Percentiles rank a stretch among this genome's conserved stretches.
These are phyloP conservation scores for Colletotrichum acutatum DNA, from an alignment of 2,329 filamentous ascomycete genomes.

Conservation along the genomic window DNA sequence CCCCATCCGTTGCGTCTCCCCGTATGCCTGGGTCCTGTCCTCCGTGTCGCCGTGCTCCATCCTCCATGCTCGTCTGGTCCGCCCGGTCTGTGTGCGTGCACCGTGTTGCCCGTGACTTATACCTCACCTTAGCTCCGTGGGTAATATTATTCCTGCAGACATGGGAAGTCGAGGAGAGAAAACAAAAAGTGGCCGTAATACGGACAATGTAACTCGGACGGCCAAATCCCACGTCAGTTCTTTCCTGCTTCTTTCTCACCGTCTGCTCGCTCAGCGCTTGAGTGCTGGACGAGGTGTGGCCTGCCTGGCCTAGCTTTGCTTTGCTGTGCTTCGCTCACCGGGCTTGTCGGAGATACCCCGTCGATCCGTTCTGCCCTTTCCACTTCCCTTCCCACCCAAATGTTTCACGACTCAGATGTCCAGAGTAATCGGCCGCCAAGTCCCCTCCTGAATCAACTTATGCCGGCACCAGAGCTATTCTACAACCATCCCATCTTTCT, in stretches of 20 bases:
- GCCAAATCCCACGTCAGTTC: neutral
- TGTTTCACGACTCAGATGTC: constrained; percentile 30
- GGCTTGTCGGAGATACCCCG: constrained; percentile 30
- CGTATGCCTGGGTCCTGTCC: constrained; percentile 22
- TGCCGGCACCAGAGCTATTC: constrained; percentile 11
- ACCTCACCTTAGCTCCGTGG: neutral
- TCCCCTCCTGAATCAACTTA: constrained; percentile 23
- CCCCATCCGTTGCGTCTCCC: constrained; percentile 24
- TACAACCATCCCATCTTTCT: constrained; percentile 26
- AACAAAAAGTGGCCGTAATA: neutral
- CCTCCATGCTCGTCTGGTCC: neutral
- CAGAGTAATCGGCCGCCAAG: constrained; percentile 24
- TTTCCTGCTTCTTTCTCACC: neutral
- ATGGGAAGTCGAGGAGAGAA: neutral
- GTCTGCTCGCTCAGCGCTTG: neutral
- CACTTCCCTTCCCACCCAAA: constrained; percentile 25
- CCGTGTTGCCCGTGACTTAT: neutral
- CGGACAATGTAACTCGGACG: neutral
- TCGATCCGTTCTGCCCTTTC: constrained; percentile 29
- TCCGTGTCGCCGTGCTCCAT: constrained; percentile 7
- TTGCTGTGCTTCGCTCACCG: neutral
- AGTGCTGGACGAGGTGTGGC: neutral
- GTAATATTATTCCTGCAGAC: neutral
- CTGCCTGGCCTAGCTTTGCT: neutral
- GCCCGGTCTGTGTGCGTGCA: neutral